Base-by-base conservation (phyloP, 2,329 filamentous ascomycete genomes). In the Colletotrichum brevisporum region DNA sequence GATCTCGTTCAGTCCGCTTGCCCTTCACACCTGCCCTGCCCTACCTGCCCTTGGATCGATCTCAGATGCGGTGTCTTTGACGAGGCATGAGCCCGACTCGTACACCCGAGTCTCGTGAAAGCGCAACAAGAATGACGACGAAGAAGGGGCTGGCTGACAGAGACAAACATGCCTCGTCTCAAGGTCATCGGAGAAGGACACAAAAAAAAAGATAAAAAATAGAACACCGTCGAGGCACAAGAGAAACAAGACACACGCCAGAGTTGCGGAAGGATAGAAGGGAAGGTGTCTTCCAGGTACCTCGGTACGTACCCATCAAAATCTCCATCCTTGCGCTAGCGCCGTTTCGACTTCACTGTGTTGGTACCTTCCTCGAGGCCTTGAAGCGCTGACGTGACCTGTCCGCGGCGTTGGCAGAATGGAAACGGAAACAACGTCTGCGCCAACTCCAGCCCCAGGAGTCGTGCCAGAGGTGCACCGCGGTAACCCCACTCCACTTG, bases 241-340 rank as follows among this genome's bases (percentile, higher is more conserved):
- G 31, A 36, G 31, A 36, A 36, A 36, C 31, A 36, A 36, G 31
- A 8, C 31, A 36, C 21, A 36, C 9, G 31, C 10, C 10, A 10
- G 6, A 9, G 27, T 31, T 31, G 27, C 31, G 31, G 31, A 36
- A 36, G 31, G 31, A 36, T 36, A 36, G 31, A 36, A 36, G 31
- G 31, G 31, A 36, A 36, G 31, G 31, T 36, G 31, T 36, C 31
- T 36, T 8, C 31, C 10, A 36, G 31, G 31, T 36, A 36, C 31
- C 31, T 36, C 31, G 18, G 15, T 26, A 51, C 3, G 36, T 41
- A 63, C n/a, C 53, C 60, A 47, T 64, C 65, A 41, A 53, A 53
- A 63, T 67, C 64, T 58, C 64, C 54, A 64, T 68, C 53, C 27
- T 52, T 54, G 65, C 47, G 39, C 39, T 65, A 68, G 66, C 61